Evolutionary conservation across 169 alveolate species (phyloP), one percentile per base, ranked within the genome.

Genomic region (Cryptosporidium ryanae): DNA sequence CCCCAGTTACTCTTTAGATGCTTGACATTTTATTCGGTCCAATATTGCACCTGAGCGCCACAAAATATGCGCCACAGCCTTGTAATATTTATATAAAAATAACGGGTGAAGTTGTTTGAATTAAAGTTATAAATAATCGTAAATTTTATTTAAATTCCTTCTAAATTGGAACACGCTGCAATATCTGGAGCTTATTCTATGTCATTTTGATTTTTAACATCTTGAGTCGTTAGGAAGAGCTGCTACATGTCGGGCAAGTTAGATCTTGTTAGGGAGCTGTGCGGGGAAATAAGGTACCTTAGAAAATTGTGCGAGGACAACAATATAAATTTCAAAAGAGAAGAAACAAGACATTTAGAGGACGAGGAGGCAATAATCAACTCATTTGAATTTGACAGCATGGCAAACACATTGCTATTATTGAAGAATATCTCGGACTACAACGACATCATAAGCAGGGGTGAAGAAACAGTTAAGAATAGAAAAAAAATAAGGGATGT

Each of bases 301-400:
- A 76, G 87, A 44, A 59, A 23, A 38, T 38, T 76, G 34, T 76
- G 87, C n/a, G 38, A 38, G 43, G 55, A 61, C 29, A 76, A 76
- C 38, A 76, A 55, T 23, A 76, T 76, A 59, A 31, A 54, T 2
- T 61, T 21, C 23, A 76, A 44, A 38, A 76, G 76, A 23, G 87
- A 76, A 43, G 76, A n/a, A 25, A 59, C 87, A 7, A 17, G 34
- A 18, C 83, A 68, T 49, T 76, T 76, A 29, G 76, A 76, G 46
- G 87, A 76, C 8, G 87, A 76, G 15, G 64, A 76, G 21, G 57
- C 87, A 7, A 76, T 76, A 59, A 31, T 76, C 31, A 76, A 59
- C 38, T 76, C 87, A 23, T 76, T 76, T 43, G 87, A 76, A n/a
- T 55, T 76, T 61, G 87, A 76, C 21, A 76, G 64, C 27, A 76